Evolutionary conservation across 2,329 filamentous ascomycete species (phyloP).

Genomic region (Mycosphaerella arachidis): DNA sequence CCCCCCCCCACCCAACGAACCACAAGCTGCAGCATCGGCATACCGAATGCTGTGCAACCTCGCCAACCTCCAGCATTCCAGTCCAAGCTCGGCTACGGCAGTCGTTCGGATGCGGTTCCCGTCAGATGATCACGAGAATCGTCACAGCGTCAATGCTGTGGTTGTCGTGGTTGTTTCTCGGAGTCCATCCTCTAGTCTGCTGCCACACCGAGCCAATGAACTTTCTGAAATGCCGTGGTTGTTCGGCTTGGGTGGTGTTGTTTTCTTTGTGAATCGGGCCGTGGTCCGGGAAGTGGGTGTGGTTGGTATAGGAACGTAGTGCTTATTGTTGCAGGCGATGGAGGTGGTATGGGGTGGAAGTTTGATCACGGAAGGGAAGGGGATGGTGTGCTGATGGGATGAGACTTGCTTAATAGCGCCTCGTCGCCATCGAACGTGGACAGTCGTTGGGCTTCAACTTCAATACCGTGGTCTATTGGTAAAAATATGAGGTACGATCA

Average conservation of each 20-base stretch:
- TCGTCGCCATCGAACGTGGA: no score
- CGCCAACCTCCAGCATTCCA: neutral
- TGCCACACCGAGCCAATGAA: neutral
- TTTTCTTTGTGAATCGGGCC: neutral
- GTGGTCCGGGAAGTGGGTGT: neutral
- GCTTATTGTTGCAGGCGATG: neutral
- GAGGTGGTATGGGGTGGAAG: neutral
- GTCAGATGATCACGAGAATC: no score
- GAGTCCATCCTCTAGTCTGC: neutral
- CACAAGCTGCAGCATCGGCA: neutral
- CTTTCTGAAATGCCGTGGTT: neutral
- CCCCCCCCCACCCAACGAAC: neutral
- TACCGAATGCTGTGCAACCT: neutral
- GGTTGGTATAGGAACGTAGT: neutral
- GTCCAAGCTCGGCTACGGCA: neutral
- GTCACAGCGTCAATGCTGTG: neutral
- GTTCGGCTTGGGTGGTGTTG: neutral
- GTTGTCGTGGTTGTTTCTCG: slow-evolving; percentile 3
- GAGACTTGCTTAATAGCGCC: no score
- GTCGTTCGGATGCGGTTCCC: neutral
- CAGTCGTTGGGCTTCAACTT: no score
- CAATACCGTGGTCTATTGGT: no score
- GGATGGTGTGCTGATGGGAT: no score
- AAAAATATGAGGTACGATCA: no score
- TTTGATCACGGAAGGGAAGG: neutral